A percentile compares a stretch with the other conserved stretches of the same genome.
Evolutionary conservation across 352 stramenopile species (phyloP).

Genomic region (Phytophthora constricta): DNA sequence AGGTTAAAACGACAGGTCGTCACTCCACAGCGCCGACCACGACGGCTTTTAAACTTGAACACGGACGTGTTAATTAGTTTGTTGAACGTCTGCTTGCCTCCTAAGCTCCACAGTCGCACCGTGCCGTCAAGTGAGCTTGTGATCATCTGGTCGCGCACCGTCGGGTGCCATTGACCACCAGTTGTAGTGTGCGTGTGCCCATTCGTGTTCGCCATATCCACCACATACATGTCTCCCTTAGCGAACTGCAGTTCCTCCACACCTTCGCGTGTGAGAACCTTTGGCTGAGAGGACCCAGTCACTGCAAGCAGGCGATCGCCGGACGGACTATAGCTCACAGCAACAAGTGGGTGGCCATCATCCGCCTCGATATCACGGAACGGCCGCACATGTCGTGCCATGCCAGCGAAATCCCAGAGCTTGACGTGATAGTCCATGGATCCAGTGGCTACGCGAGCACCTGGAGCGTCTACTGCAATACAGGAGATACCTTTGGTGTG

Average conservation of each 20-base stretch:
- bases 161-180: conserved; percentile 74
- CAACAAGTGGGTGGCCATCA: conserved; percentile 79
- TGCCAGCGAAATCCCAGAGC: conserved; percentile 89
- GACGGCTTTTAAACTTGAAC: conserved; percentile 84
- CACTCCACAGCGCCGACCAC: conserved; percentile 72
- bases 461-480: conserved; percentile 73
- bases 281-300: conserved; percentile 76
- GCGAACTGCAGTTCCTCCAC: conserved; percentile 83
- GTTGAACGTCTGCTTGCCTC: conserved; percentile 71
- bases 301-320: conserved; percentile 77
- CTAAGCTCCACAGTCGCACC: conserved; percentile 76
- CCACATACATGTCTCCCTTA: conserved; percentile 88
- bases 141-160: conserved; percentile 74
- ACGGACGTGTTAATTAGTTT: conserved; percentile 87
- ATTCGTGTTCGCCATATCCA: conserved; percentile 87
- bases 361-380: conserved; percentile 86
- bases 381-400: conserved; percentile 79
- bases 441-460: conserved; percentile 73
- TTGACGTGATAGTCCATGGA: conserved; percentile 89
- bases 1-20: conserved; percentile 76
- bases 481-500: conserved; percentile 72
- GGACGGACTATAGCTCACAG: conserved; percentile 82
- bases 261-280: conserved; percentile 79
- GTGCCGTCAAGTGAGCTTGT: conserved; percentile 84
- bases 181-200: conserved; percentile 83